Evolutionary conservation across 2,329 filamentous ascomycete genomes (phyloP).

Genomic region (Arthrobotrys pseudoclavata): DNA sequence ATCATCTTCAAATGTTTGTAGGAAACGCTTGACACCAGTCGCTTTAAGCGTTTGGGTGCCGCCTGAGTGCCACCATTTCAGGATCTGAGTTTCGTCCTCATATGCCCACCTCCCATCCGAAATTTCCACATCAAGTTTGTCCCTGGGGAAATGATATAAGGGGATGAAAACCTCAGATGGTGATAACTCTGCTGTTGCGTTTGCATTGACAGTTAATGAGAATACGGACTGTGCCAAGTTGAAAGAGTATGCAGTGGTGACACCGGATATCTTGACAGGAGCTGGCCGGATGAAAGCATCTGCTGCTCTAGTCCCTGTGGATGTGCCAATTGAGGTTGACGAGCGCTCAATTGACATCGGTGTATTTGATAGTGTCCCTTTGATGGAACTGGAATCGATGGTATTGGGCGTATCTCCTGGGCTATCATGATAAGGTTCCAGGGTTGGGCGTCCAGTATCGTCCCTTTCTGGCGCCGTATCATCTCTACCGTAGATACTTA

Average conservation of each 20-base stretch:
- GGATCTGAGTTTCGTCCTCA: slow-evolving; percentile 80
- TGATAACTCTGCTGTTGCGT: slow-evolving; percentile 73
- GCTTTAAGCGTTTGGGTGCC: slow-evolving; percentile 85
- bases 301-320: slow-evolving; percentile 84
- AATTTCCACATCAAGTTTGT: slow-evolving; percentile 78
- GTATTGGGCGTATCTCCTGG: slow-evolving; percentile 38
- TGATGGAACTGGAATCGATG: slow-evolving; percentile 62
- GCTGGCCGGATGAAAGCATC: slow-evolving; percentile 93
- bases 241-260: slow-evolving; percentile 80
- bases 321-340: slow-evolving; percentile 68
- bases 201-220: slow-evolving; percentile 77
- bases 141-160: slow-evolving; percentile 89
- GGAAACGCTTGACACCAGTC: slow-evolving; percentile 75
- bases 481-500: slow-evolving; percentile 89
- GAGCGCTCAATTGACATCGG: slow-evolving; percentile 67
- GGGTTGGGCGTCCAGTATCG: slow-evolving; percentile 50
- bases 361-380: slow-evolving; percentile 74
- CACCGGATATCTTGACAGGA: slow-evolving; percentile 80
- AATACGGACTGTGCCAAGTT: slow-evolving; percentile 85
- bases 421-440: slow-evolving; percentile 50
- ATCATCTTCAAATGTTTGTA: slow-evolving; percentile 77
- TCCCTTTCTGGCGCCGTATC: slow-evolving; percentile 72
- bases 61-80: slow-evolving; percentile 93
- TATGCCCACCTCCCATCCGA: slow-evolving; percentile 93
- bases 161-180: slow-evolving; percentile 90